Evolutionary conservation across 1,284 basidiomycete species (phyloP).

Genomic region (Ustilago bromivora): DNA sequence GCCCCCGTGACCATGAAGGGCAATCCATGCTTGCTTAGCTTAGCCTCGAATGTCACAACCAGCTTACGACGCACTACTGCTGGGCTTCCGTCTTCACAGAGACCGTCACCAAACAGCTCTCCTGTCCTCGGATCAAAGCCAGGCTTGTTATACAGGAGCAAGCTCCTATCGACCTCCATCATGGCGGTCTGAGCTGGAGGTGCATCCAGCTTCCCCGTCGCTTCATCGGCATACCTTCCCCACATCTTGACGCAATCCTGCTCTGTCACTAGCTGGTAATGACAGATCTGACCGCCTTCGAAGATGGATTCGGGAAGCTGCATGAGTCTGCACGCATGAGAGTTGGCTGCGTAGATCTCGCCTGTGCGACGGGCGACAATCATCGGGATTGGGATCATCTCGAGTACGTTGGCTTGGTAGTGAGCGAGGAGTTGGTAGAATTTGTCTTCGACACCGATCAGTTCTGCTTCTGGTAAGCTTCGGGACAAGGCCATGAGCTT

Average conservation of each 20-base stretch:
- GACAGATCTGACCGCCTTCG: slow-evolving; percentile 45
- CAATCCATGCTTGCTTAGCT: slow-evolving; percentile 45
- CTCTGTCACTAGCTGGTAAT: slow-evolving; percentile 45
- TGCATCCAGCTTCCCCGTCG: slow-evolving; percentile 9
- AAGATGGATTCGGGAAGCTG: slow-evolving; percentile 40
- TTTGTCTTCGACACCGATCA: slow-evolving; percentile 43
- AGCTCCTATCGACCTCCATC: slow-evolving; percentile 39
- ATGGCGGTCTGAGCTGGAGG: slow-evolving; percentile 21
- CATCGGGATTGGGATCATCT: slow-evolving; percentile 40
- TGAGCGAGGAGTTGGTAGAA: slow-evolving; percentile 36
- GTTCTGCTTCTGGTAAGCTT: slow-evolving; percentile 36
- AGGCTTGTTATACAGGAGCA: slow-evolving; percentile 43
- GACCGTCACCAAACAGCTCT: slow-evolving; percentile 28
- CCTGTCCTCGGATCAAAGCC: slow-evolving; percentile 41
- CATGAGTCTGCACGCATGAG: slow-evolving; percentile 28
- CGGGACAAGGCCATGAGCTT: slow-evolving; percentile 39
- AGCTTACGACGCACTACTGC: slow-evolving; percentile 15
- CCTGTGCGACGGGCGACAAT: slow-evolving; percentile 40
- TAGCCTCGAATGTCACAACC: slow-evolving; percentile 46
- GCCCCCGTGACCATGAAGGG: slow-evolving; percentile 34
- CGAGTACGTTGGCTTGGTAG: slow-evolving; percentile 48
- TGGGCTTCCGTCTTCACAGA: slow-evolving; percentile 30
- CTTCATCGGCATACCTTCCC: slow-evolving; percentile 34
- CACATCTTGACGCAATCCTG: slow-evolving; percentile 40
- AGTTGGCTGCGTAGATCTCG: slow-evolving; percentile 52